Conservation (phyloP, 2,329 filamentous ascomycete genomes). For the Hypoxylon rubiginosum region DNA sequence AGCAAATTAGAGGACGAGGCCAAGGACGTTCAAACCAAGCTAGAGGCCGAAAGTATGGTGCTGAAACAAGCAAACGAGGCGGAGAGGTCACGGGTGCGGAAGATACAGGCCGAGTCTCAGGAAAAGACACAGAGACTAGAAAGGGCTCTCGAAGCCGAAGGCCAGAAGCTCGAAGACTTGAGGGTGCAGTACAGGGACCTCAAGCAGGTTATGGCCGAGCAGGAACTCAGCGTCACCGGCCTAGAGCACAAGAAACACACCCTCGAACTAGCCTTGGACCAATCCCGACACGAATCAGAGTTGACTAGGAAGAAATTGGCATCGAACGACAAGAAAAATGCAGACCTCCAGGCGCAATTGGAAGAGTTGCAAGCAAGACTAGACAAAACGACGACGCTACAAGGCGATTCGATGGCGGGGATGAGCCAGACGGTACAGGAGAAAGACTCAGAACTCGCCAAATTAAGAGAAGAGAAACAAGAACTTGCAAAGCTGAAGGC, state of each 20-base stretch:
- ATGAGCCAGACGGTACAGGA: not conserved
- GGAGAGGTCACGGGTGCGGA: not conserved
- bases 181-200: not conserved
- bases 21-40: not conserved
- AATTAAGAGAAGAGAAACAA: constrained; percentile 1
- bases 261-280: not conserved
- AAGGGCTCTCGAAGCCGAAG: not conserved
- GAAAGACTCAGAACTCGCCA: not conserved
- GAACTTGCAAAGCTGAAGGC: not conserved
- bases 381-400: not conserved
- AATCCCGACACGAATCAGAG: constrained; percentile 2
- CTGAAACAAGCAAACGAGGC: not conserved
- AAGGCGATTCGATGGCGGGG: not conserved
- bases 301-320: not conserved
- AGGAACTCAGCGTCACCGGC: not conserved
- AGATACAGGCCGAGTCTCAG: not conserved
- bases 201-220: not conserved
- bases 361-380: not conserved
- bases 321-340: not conserved
- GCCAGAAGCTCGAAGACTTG: not conserved
- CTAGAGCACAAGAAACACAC: constrained; percentile 6
- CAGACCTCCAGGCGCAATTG: not conserved
- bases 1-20: not conserved
- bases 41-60: not conserved
- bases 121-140: not conserved